phyloP scores from a whole-genome alignment of 352 stramenopile genomes.

The Globisporangium nunn region DNA sequence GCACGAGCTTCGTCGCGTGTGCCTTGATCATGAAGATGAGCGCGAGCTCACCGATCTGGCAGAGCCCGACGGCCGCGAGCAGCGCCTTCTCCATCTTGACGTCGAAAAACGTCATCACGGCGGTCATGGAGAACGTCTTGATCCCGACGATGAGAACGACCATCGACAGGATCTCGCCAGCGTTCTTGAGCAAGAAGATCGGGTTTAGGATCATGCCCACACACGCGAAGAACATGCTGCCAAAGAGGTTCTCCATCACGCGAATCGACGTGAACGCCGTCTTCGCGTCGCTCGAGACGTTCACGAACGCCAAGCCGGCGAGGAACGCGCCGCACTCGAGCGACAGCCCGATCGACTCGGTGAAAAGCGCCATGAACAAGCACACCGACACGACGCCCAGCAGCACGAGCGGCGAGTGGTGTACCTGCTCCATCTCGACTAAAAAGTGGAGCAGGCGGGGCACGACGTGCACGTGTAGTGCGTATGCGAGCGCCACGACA shows the following conservation, averaged over 20 bases:
- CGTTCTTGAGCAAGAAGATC: slow-evolving; percentile 73
- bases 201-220: slow-evolving; percentile 86
- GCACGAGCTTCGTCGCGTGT: slow-evolving; percentile 75
- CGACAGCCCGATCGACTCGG: slow-evolving; percentile 73
- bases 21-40: slow-evolving; percentile 90
- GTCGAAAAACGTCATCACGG: slow-evolving; percentile 77
- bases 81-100: slow-evolving; percentile 72
- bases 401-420: slow-evolving; percentile 69
- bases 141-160: slow-evolving; percentile 70
- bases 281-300: slow-evolving; percentile 54
- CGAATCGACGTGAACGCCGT: slow-evolving; percentile 76
- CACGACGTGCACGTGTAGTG: slow-evolving; percentile 69
- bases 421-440: slow-evolving; percentile 72
- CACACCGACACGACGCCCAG: slow-evolving; percentile 82
- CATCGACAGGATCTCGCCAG: slow-evolving; percentile 75
- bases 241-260: slow-evolving; percentile 85
- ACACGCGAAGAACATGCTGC: slow-evolving; percentile 86
- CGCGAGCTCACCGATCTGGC: slow-evolving; percentile 78
- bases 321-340: slow-evolving; percentile 82
- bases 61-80: slow-evolving; percentile 64
- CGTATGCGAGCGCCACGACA: slow-evolving; percentile 58
- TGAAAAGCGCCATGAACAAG: slow-evolving; percentile 80
- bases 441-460: slow-evolving; percentile 65
- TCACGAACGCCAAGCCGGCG: slow-evolving; percentile 74
- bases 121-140: slow-evolving; percentile 68